These are phyloP conservation scores for Plasmodium relictum DNA, from an alignment of 169 alveolate species.

Conservation along the genomic window DNA sequence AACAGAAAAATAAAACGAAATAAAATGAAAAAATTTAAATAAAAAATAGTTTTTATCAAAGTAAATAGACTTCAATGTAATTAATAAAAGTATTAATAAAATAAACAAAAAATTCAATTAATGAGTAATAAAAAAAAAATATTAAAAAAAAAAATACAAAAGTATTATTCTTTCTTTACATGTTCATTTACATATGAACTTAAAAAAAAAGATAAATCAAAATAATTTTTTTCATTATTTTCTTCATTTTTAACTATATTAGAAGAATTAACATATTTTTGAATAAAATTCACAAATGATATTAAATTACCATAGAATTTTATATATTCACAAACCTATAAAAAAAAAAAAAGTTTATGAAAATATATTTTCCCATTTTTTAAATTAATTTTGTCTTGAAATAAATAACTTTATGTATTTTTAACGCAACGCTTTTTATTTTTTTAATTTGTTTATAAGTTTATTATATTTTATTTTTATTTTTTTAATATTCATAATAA, in stretches of 20 bases:
- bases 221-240: constrained; percentile 33
- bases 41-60: no score
- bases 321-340: constrained; percentile 62
- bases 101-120: not conserved
- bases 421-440: no score
- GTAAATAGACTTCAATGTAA: not conserved
- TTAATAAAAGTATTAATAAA: not conserved
- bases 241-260: constrained; percentile 52
- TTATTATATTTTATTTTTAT: not conserved
- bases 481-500: not conserved
- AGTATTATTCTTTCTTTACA: constrained; percentile 47
- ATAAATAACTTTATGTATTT: no score
- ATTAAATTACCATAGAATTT: constrained; percentile 70
- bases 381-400: no score
- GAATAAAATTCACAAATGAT: constrained; percentile 66
- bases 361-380: no score
- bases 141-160: not conserved
- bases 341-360: not conserved
- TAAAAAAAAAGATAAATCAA: constrained; percentile 60
- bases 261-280: constrained; percentile 40
- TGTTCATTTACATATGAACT: constrained; percentile 28
- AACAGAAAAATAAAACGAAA: no score
- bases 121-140: not conserved
- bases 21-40: no score
- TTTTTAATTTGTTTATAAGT: no score